Base-by-base conservation (phyloP, 2,329 filamentous ascomycete species). In the Cordyceps cateniannulata region DNA sequence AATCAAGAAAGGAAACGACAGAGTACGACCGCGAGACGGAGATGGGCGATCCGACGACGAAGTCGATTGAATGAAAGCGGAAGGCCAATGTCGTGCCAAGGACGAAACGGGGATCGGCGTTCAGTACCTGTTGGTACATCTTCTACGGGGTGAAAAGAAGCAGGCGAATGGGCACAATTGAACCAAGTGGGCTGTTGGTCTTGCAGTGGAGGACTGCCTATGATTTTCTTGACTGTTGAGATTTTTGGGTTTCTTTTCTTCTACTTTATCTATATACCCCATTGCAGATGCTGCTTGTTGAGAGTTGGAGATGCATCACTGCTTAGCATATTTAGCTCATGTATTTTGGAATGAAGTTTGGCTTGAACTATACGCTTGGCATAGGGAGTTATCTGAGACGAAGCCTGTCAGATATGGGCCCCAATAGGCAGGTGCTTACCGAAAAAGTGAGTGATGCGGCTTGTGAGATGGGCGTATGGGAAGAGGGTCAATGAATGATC, bases 1-100 rank as follows among this genome's bases (percentile, higher is more conserved):
- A 40, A 90, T 93, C 64, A 93, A 93, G 76, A 95, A 93, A 71
- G 90, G 90, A 16, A 92, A 90, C 65, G 88, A 91, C 7, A 50
- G 61, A 22, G 57, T 44, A n/a, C 38, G 57, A 42, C 7, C 32
- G 3, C 44, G 61, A 42, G 53, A 35, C 10, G 25, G 45, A 14
- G 57, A 60, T 29, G 54, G 54, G 3, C 24, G 44, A 45, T 60
- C 56, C 5, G 61, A 62, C 18, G 61, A 62, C 8, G 62, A 62
- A 27, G 55, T 60, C 5, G 59, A 62, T 7, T 56, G 38, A 59
- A 35, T 25, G 18, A 38, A 24, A 22, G 2, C 22, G 25, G 10
- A 6, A 14, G 22, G 7, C 25, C 27, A 18, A 51, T 10, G 27
- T n/a, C 10, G 22, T 10, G 38, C 9, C 32, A 18, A 40, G 7